Conservation (phyloP, 176 grass and related monocot genomes). For the Themeda triandra region DNA sequence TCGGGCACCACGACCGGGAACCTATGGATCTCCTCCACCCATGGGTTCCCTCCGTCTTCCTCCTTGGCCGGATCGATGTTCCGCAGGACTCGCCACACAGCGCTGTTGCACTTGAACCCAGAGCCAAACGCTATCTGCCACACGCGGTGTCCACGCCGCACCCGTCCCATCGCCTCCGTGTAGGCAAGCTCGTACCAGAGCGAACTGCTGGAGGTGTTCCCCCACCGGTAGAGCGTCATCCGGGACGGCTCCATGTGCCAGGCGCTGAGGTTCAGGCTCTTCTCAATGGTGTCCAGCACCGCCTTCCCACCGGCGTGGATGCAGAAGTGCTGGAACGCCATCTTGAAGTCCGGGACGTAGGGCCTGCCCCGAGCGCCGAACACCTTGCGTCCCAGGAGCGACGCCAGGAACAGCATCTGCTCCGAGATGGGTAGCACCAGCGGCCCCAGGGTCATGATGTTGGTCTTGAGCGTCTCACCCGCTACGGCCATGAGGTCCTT, state of each 20-base stretch:
- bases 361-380: neutral
- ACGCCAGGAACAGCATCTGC: too few species aligned
- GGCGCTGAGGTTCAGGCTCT: too few species aligned
- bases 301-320: constrained; percentile 53
- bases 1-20: constrained; percentile 82
- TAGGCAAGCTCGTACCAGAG: constrained; percentile 61
- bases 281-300: neutral
- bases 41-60: constrained; percentile 37
- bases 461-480: too few species aligned
- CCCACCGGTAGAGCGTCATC: neutral
- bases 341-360: constrained; percentile 95
- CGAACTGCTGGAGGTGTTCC: constrained; percentile 49
- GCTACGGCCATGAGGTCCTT: too few species aligned
- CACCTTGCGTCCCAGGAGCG: too few species aligned
- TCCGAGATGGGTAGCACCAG: too few species aligned
- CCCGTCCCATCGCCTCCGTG: constrained; percentile 46
- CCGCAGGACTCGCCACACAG: constrained; percentile 61
- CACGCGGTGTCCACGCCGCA: constrained; percentile 10
- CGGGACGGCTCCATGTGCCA: constrained; percentile 46
- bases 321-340: constrained; percentile 73
- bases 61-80: constrained; percentile 50
- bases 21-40: constrained; percentile 50
- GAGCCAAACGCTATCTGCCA: constrained; percentile 60
- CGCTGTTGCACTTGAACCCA: constrained; percentile 81
- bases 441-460: too few species aligned